Conservation (phyloP, 1,284 basidiomycete species). For the Irpex lacteus region DNA sequence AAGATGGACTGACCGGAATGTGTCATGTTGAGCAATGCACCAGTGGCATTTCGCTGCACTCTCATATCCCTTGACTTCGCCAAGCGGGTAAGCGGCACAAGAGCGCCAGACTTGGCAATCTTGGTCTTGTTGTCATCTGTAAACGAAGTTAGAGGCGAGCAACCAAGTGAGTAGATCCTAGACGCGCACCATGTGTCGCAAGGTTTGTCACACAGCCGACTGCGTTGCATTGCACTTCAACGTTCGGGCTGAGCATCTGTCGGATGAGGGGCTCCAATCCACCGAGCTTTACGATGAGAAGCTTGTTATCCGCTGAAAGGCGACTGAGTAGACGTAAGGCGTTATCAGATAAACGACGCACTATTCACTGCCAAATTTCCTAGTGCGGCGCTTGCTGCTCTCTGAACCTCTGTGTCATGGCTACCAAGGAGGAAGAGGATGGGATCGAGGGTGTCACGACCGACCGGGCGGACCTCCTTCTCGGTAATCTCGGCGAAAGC, state of each 20-base stretch:
- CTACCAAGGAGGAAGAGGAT: constrained; percentile 97
- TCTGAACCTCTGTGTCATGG: constrained; percentile 98
- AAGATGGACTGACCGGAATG: constrained; percentile 74
- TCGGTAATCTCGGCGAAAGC: constrained; percentile 99
- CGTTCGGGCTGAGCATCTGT: constrained; percentile 99
- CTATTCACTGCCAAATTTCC: constrained; percentile 99
- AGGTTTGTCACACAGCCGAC: constrained; percentile 99
- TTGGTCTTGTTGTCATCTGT: constrained; percentile 99
- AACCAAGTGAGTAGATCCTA: background rate
- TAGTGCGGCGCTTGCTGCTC: constrained; percentile 97
- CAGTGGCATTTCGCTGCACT: constrained; percentile 98
- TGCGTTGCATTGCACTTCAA: constrained; percentile 99
- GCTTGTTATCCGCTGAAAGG: constrained; percentile 90
- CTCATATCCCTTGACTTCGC: constrained; percentile 99
- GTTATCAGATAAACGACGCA: constrained; percentile 41
- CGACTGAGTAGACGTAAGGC: background rate
- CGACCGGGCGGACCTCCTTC: constrained; percentile 97
- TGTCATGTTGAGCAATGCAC: constrained; percentile 98
- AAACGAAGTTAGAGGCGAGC: constrained; percentile 2
- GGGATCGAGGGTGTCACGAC: constrained; percentile 96
- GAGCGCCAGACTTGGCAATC: constrained; percentile 98
- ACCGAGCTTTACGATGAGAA: constrained; percentile 97
- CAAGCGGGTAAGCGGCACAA: constrained; percentile 94
- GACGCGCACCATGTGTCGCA: constrained; percentile 86
- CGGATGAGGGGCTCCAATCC: constrained; percentile 97